Conservation (phyloP, 176 grass and related monocot genomes). For the Oryza coarctata region DNA sequence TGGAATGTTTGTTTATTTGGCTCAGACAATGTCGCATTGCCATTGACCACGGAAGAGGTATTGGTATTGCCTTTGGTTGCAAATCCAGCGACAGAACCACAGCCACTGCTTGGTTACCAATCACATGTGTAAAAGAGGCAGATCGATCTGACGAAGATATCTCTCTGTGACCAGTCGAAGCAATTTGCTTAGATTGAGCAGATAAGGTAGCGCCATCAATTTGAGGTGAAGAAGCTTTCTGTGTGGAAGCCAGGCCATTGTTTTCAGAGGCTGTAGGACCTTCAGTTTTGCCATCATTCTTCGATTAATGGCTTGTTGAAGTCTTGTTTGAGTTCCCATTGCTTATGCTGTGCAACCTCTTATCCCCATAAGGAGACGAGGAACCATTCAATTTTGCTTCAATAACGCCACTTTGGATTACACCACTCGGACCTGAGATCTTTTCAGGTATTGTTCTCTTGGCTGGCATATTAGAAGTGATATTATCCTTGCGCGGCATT, state of each 20-base stretch:
- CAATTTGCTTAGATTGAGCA: slow-evolving; percentile 23
- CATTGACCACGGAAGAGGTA: background rate
- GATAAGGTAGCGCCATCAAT: slow-evolving; percentile 13
- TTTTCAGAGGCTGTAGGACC: background rate
- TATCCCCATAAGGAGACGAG: slow-evolving; percentile 19
- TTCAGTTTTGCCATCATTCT: slow-evolving; percentile 37
- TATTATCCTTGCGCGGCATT: slow-evolving; percentile 33
- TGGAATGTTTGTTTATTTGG: slow-evolving; percentile 15
- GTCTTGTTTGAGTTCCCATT: slow-evolving; percentile 24
- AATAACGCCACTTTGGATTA: slow-evolving; percentile 7
- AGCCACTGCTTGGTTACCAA: slow-evolving; percentile 20
- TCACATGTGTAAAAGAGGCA: background rate
- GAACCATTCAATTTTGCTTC: slow-evolving; percentile 33
- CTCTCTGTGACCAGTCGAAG: background rate
- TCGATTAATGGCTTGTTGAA: slow-evolving; percentile 4
- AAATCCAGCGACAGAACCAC: background rate
- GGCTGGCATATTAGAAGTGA: slow-evolving; percentile 29
- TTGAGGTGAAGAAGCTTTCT: slow-evolving; percentile 17
- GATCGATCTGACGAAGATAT: slow-evolving; percentile 4
- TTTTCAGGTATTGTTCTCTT: slow-evolving; percentile 47
- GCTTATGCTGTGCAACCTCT: slow-evolving; percentile 22
- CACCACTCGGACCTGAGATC: slow-evolving; percentile 37
- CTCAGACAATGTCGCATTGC: background rate
- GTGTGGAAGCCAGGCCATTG: background rate
- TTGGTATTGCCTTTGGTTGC: slow-evolving; percentile 2